phyloP scores from a whole-genome alignment of 768 basidiomycete genomes.

The Kwoniella botswanensis region DNA sequence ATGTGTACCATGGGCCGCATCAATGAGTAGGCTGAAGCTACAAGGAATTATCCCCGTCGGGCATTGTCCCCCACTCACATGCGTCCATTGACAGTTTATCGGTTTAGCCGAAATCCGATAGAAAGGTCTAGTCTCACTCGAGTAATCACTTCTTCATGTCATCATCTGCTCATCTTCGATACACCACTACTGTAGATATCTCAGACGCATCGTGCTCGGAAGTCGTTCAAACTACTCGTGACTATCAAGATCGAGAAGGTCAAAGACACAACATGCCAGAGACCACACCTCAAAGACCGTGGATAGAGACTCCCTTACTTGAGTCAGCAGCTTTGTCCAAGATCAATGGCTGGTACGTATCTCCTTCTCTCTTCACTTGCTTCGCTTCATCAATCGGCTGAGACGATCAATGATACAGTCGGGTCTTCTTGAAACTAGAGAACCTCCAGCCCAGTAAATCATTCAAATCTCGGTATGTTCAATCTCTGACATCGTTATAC shows the following conservation, averaged over 20 bases:
- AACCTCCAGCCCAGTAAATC: slow-evolving; percentile 46
- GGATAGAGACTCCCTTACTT: slow-evolving; percentile 42
- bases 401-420: slow-evolving; percentile 12
- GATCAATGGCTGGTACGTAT: slow-evolving; percentile 38
- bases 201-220: no score
- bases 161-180: no score
- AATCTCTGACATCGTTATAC: not conserved
- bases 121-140: no score
- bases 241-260: not conserved
- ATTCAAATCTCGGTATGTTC: slow-evolving; percentile 47
- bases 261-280: slow-evolving; percentile 4
- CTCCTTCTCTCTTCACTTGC: no score
- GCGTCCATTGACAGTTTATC: no score
- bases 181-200: no score
- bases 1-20: no score
- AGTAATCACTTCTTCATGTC: no score
- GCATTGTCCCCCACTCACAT: no score
- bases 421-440: slow-evolving; percentile 46
- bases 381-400: not conserved
- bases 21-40: no score
- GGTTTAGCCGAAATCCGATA: no score
- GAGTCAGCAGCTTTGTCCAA: slow-evolving; percentile 32
- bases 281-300: slow-evolving; percentile 19
- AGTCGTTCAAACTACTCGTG: not conserved
- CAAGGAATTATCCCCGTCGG: no score